Base-by-base conservation (phyloP, 2,329 filamentous ascomycete genomes). In the Stagonosporopsis cucurbitacearum region DNA sequence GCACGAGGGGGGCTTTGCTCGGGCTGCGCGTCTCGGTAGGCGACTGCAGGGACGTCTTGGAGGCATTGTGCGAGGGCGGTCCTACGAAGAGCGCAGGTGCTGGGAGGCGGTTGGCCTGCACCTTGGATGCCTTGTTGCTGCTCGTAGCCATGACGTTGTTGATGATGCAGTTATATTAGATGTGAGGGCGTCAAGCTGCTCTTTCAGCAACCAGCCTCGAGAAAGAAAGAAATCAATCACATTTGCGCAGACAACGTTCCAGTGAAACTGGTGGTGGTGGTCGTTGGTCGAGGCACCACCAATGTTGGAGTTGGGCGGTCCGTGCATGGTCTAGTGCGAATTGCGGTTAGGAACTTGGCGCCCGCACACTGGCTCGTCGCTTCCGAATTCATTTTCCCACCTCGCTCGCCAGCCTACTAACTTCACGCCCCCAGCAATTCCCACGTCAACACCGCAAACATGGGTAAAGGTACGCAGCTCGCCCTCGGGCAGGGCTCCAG, bases 61-160 rank as follows among this genome's bases (percentile, higher is more conserved):
- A 83, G 55, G 88, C 86, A 78, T 92, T 88, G 63, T 87, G 88
- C 6, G 91, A 96, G 15, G 91, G 90, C 2, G 87, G 87, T 36
- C 90, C 90, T 53, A 92, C 84, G 75, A 96, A 96, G 43, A 96
- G 84, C 2, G 88, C 82, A 1, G 92, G 91, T 20, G 91, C 91
- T 28, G 86, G 86, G 8, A 87, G 81, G 22, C 86, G 83, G 39
- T 71, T 74, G 12, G 63, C 63, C 42, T 66, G 61, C 23, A 64
- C 63, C 58, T 68, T 71, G 23, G 64, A 56, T 53, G 65, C 42
- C 43, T 66, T 70, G 53, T 54, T 65, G 51, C 58, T 65, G 44
- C 57, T 58, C 2, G 64, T 58, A 30, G 63, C 51, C 64, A 67
- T 68, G 39, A 19, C 53, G 49, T 28, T 6, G 20, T 53, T 43